These are phyloP conservation scores for Auricularia cornea DNA, from an alignment of 768 basidiomycete genomes.

Conservation along the genomic window DNA sequence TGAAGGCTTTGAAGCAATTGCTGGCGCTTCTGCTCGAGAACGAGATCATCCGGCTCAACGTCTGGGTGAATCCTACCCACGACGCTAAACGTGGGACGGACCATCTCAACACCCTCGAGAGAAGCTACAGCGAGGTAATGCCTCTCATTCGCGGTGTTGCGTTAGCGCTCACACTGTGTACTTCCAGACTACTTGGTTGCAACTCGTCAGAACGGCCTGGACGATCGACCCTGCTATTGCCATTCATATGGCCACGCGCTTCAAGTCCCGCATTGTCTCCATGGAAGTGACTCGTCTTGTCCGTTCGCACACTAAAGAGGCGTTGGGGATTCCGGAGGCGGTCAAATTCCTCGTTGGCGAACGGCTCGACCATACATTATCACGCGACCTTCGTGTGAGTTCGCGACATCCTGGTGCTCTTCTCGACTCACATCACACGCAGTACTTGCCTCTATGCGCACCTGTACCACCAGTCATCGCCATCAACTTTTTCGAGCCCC, in stretches of 20 bases:
- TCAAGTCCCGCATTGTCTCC: slow-evolving; percentile 57
- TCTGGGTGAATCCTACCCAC: slow-evolving; percentile 85
- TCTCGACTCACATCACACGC: slow-evolving; percentile 5
- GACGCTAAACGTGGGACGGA: slow-evolving; percentile 64
- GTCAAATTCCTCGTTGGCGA: slow-evolving; percentile 74
- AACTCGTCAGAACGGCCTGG: slow-evolving; percentile 71
- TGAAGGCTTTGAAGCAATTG: slow-evolving; percentile 63
- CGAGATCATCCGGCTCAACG: slow-evolving; percentile 75
- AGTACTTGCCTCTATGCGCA: slow-evolving; percentile 87
- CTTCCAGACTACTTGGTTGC: slow-evolving; percentile 53
- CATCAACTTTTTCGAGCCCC: slow-evolving; percentile 75
- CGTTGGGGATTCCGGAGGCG: slow-evolving; percentile 73
- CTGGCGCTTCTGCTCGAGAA: slow-evolving; percentile 83
- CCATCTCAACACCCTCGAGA: slow-evolving; percentile 46
- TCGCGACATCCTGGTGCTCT: slow-evolving; percentile 1
- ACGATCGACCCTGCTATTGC: slow-evolving; percentile 74
- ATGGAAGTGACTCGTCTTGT: slow-evolving; percentile 72
- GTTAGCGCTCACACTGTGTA: slow-evolving; percentile 1
- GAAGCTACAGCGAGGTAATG: slow-evolving; percentile 56
- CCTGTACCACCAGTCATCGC: slow-evolving; percentile 80
- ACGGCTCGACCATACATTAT: slow-evolving; percentile 44
- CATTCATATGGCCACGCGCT: slow-evolving; percentile 78
- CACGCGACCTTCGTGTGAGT: slow-evolving; percentile 67
- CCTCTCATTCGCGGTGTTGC: slow-evolving; percentile 1
- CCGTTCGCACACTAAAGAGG: slow-evolving; percentile 58